Evolutionary conservation across 2,329 filamentous ascomycete species (phyloP).

Genomic region (Zopfia rhizophila): DNA sequence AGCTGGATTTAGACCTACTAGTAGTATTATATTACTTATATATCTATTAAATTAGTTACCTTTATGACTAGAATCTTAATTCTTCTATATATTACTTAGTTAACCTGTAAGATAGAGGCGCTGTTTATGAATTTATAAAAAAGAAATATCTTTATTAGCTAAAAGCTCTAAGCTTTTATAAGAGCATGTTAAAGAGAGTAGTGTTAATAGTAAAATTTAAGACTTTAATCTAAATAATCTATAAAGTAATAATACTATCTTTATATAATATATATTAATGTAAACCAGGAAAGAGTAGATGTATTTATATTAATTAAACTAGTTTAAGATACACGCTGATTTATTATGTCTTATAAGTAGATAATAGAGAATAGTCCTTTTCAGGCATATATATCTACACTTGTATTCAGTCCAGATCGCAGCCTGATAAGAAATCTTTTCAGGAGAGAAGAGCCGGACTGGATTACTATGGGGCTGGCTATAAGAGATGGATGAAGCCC

Average conservation of each 20-base stretch:
- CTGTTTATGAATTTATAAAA: too few species aligned
- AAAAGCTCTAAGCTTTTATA: conserved; percentile 27
- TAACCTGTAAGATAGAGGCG: too few species aligned
- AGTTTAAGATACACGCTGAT: conserved; percentile 23
- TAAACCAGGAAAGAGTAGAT: conserved; percentile 4
- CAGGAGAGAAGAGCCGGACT: conserved; percentile 18
- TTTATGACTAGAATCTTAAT: too few species aligned
- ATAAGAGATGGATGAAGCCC: too few species aligned
- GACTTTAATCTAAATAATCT: conserved; percentile 16
- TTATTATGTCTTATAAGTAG: conserved; percentile 26
- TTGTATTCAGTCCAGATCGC: conserved; percentile 15
- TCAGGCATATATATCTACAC: conserved; percentile 28
- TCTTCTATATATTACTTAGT: too few species aligned
- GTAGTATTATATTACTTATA: too few species aligned
- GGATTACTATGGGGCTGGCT: too few species aligned
- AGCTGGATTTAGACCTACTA: too few species aligned
- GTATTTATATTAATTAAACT: conserved; percentile 4
- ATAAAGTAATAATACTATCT: background rate
- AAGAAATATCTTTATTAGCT: conserved; percentile 17
- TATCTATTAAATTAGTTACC: too few species aligned
- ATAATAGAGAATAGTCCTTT: conserved; percentile 26
- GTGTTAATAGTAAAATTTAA: conserved; percentile 21
- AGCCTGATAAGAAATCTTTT: conserved; percentile 20
- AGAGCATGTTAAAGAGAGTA: conserved; percentile 24
- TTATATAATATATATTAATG: conserved; percentile 10